Percentiles rank a stretch among this genome's conserved stretches.
These are phyloP conservation scores for Inonotus obliquus DNA, from an alignment of 1,284 basidiomycete genomes.

Conservation along the genomic window DNA sequence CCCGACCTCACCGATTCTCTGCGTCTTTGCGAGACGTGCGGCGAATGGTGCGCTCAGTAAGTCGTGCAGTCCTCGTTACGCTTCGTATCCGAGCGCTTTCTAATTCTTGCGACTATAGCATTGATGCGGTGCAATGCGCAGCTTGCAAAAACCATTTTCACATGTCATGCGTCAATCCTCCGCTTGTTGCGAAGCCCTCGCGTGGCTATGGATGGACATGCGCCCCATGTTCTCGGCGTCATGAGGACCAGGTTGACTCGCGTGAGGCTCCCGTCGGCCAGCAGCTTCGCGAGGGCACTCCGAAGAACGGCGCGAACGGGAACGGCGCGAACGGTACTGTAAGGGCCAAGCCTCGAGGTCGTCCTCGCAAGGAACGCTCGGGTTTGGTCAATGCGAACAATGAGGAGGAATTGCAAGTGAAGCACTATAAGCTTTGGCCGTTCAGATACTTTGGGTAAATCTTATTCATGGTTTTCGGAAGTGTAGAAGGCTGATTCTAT, in stretches of 20 bases:
- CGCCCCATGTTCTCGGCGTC: slow-evolving; percentile 82
- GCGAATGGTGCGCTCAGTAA: slow-evolving; percentile 84
- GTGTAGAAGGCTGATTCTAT: slow-evolving; percentile 9
- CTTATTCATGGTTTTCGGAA: slow-evolving; percentile 3
- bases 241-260: slow-evolving; percentile 81
- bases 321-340: neutral
- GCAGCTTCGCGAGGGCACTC: slow-evolving; percentile 5
- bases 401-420: slow-evolving; percentile 72
- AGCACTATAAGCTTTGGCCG: slow-evolving; percentile 91
- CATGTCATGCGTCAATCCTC: slow-evolving; percentile 91
- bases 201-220: slow-evolving; percentile 99
- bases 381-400: slow-evolving; percentile 52
- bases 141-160: slow-evolving; percentile 94
- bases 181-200: slow-evolving; percentile 91
- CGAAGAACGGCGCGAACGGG: neutral
- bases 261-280: neutral
- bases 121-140: slow-evolving; percentile 91
- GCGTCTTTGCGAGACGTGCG: slow-evolving; percentile 83
- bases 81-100: no score
- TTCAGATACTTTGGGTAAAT: slow-evolving; percentile 92
- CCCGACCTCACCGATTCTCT: slow-evolving; percentile 86
- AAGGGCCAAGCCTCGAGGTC: slow-evolving; percentile 38
- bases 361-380: slow-evolving; percentile 61
- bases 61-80: slow-evolving; percentile 28
- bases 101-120: slow-evolving; percentile 38